These are phyloP conservation scores for Malus hybrid DNA, from an alignment of 331 rosid species.

Conservation along the genomic window DNA sequence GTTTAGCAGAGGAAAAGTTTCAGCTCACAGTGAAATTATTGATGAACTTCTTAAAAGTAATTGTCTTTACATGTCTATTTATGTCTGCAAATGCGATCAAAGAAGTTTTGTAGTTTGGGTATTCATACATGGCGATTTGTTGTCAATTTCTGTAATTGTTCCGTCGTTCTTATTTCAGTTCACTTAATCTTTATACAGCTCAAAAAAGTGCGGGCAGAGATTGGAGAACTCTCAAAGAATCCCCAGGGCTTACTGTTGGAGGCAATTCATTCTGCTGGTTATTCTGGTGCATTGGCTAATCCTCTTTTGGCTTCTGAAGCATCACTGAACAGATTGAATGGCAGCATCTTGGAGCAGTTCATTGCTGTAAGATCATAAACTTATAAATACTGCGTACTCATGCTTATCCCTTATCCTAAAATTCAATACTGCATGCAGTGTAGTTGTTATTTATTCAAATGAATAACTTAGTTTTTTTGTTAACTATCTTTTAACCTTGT, in stretches of 20 bases:
- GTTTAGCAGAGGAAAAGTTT: not conserved
- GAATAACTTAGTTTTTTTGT: not conserved
- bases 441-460: conserved; percentile 5
- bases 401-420: not conserved
- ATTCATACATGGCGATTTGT: not conserved
- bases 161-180: conserved; percentile 16
- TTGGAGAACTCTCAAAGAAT: conserved; percentile 63
- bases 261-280: conserved; percentile 85
- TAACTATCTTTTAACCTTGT: not conserved
- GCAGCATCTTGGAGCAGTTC: conserved; percentile 56
- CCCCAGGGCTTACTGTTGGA: conserved; percentile 89
- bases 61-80: too few species aligned
- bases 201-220: conserved; percentile 62
- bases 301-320: conserved; percentile 84
- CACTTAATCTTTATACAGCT: conserved; percentile 41
- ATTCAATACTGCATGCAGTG: conserved; percentile 4
- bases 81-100: too few species aligned
- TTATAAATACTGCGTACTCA: not conserved
- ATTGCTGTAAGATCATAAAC: conserved; percentile 55
- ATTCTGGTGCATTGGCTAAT: conserved; percentile 73
- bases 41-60: too few species aligned
- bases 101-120: too few species aligned
- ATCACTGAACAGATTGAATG: conserved; percentile 55
- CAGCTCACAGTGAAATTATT: too few species aligned
- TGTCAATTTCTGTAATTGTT: conserved; percentile 8